These are phyloP conservation scores for Fragilariopsis cylindrus DNA, from an alignment of 108 stramenopile genomes.

Conservation along the genomic window DNA sequence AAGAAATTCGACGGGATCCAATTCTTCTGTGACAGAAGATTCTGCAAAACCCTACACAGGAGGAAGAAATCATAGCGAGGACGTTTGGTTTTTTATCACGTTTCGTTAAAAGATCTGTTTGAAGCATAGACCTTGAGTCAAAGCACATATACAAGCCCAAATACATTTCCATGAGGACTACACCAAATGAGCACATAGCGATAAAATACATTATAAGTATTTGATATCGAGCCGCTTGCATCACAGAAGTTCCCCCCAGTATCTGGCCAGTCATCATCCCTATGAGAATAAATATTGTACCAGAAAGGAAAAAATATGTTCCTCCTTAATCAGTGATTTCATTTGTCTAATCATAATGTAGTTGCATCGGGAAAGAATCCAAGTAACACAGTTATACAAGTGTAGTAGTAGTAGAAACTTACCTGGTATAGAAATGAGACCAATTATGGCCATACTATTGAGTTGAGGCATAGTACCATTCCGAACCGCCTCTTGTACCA, in stretches of 20 bases:
- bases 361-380: too few relatives aligned
- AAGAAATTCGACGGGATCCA: neutral
- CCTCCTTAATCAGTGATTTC: too few relatives aligned
- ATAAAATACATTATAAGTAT: slow-evolving; percentile 86
- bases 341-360: too few relatives aligned
- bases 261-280: slow-evolving; percentile 98
- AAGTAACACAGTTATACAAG: too few relatives aligned
- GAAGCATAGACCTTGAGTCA: slow-evolving; percentile 39
- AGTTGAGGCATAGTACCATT: slow-evolving; percentile 64
- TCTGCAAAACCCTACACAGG: neutral
- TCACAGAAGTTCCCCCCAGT: slow-evolving; percentile 75
- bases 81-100: slow-evolving; percentile 20
- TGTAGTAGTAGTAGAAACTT: neutral
- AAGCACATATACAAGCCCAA: slow-evolving; percentile 58
- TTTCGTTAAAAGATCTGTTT: slow-evolving; percentile 24
- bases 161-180: slow-evolving; percentile 42
- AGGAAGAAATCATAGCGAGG: neutral
- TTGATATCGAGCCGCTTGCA: slow-evolving; percentile 88
- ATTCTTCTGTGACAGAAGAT: neutral
- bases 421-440: slow-evolving; percentile 46
- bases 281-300: slow-evolving; percentile 9
- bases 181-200: slow-evolving; percentile 41
- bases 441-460: slow-evolving; percentile 82
- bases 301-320: too few relatives aligned
- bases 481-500: slow-evolving; percentile 44